A percentile compares a stretch with the other conserved stretches of the same genome.
These are phyloP conservation scores for Coprinopsis cinerea DNA, from an alignment of 768 basidiomycete species.

Conservation along the genomic window DNA sequence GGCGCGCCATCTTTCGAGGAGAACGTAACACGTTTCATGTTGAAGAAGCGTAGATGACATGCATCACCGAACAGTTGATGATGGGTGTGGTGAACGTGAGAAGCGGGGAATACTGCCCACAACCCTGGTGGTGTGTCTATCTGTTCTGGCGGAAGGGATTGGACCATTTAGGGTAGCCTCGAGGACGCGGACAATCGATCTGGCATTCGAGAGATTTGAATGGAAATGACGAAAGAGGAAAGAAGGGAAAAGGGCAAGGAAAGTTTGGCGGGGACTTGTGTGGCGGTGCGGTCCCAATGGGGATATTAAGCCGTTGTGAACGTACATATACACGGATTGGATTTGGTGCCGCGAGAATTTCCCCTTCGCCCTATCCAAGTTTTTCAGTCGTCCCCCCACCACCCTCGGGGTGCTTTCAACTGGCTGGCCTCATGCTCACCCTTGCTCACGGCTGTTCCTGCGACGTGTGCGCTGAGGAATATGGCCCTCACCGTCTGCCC, in stretches of 20 bases:
- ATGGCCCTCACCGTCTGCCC: constrained; percentile 64
- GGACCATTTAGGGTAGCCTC: neutral
- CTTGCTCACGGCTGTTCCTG: constrained; percentile 77
- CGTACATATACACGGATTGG: constrained; percentile 45
- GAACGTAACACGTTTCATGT: constrained; percentile 2
- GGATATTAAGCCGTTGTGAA: constrained; percentile 30
- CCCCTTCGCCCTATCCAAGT: constrained; percentile 39
- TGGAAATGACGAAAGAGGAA: neutral
- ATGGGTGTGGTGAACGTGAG: neutral
- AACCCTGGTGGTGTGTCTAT: neutral
- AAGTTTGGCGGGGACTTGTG: neutral
- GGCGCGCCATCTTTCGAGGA: neutral
- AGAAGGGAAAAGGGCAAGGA: neutral
- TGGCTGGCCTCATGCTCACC: constrained; percentile 65
- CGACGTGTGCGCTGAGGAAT: constrained; percentile 89
- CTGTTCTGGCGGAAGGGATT: no score
- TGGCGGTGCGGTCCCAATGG: neutral
- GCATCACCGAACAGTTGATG: neutral
- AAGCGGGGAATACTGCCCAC: neutral
- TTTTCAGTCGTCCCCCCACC: constrained; percentile 27
- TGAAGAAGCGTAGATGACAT: no score
- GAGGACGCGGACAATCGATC: no score
- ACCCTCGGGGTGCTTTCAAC: constrained; percentile 37
- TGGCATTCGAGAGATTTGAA: neutral
- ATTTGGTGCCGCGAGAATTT: constrained; percentile 34